Evolutionary conservation across 495 filamentous ascomycete species (phyloP).

Genomic region (Hypoxylon lienhwacheense): DNA sequence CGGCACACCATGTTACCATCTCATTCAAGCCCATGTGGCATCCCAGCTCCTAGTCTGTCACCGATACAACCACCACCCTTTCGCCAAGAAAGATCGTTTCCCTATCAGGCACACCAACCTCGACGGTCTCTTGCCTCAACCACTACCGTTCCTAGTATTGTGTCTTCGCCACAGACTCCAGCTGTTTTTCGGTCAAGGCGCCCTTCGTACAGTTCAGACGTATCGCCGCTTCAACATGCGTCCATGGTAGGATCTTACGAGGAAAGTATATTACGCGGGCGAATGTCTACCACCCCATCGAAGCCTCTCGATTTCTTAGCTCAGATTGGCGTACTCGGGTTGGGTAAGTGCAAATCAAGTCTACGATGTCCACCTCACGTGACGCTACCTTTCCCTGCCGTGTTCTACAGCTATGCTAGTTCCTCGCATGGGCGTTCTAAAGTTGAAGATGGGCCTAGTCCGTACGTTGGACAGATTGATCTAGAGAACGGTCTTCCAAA

Average conservation of each 20-base stretch:
- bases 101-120: conserved; percentile 71
- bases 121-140: conserved; percentile 70
- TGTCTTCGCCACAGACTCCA: conserved; percentile 64
- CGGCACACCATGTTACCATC: conserved; percentile 46
- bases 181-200: conserved; percentile 60
- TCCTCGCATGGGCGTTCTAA: conserved; percentile 61
- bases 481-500: conserved; percentile 73
- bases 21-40: conserved; percentile 36
- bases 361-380: conserved; percentile 89
- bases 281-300: conserved; percentile 97
- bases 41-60: conserved; percentile 39
- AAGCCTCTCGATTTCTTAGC: conserved; percentile 92
- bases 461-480: conserved; percentile 94
- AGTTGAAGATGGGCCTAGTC: conserved; percentile 83
- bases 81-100: conserved; percentile 58
- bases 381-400: conserved; percentile 89
- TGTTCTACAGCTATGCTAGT: conserved; percentile 88
- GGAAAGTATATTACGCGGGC: conserved; percentile 89
- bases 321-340: conserved; percentile 91
- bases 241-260: conserved; percentile 98
- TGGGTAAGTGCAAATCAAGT: conserved; percentile 84
- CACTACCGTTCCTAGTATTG: conserved; percentile 56
- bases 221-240: conserved; percentile 77
- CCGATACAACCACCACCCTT: conserved; percentile 38
- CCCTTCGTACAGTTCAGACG: conserved; percentile 74